Percentiles rank a stretch among this genome's conserved stretches.
Conservation (phyloP, 2,329 filamentous ascomycete species). For the Nigrospora sphaerica region DNA sequence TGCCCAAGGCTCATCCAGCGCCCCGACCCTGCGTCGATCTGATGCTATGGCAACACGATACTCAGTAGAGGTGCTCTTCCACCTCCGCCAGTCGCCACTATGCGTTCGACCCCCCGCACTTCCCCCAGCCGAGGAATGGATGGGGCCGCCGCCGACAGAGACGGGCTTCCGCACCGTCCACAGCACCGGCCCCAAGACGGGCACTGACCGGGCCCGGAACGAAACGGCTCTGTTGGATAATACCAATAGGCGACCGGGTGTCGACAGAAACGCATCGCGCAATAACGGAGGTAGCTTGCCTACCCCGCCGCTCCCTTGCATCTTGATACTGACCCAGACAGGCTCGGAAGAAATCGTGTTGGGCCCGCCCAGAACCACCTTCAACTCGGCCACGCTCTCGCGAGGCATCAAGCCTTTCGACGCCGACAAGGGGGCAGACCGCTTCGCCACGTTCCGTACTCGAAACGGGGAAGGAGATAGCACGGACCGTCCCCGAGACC, state of each 20-base stretch:
- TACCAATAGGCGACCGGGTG: conserved; percentile 41
- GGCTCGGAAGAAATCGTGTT: conserved; percentile 77
- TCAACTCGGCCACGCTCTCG: conserved; percentile 65
- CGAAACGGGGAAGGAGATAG: conserved; percentile 42
- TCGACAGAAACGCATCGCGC: conserved; percentile 48
- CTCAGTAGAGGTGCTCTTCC: conserved; percentile 66
- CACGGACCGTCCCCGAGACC: conserved; percentile 24
- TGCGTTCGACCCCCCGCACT: conserved; percentile 73
- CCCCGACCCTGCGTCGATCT: neutral
- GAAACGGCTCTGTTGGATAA: conserved; percentile 39
- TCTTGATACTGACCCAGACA: conserved; percentile 27
- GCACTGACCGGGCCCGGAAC: conserved; percentile 35
- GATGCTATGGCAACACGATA: conserved; percentile 57
- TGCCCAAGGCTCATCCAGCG: no score
- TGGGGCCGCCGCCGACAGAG: conserved; percentile 55
- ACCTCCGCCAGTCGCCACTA: conserved; percentile 73
- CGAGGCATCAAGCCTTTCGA: conserved; percentile 42
- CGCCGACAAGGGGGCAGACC: conserved; percentile 48
- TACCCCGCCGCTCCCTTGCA: conserved; percentile 4
- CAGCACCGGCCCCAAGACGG: conserved; percentile 25
- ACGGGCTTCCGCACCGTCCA: conserved; percentile 32
- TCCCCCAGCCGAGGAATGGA: conserved; percentile 88
- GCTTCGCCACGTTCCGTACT: conserved; percentile 49
- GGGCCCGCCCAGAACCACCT: conserved; percentile 75
- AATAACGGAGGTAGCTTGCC: conserved; percentile 47